A percentile compares a stretch with the other conserved stretches of the same genome.
These are phyloP conservation scores for Suhomyces anneliseae DNA, from an alignment of 1,139 yeast species.

Conservation along the genomic window DNA sequence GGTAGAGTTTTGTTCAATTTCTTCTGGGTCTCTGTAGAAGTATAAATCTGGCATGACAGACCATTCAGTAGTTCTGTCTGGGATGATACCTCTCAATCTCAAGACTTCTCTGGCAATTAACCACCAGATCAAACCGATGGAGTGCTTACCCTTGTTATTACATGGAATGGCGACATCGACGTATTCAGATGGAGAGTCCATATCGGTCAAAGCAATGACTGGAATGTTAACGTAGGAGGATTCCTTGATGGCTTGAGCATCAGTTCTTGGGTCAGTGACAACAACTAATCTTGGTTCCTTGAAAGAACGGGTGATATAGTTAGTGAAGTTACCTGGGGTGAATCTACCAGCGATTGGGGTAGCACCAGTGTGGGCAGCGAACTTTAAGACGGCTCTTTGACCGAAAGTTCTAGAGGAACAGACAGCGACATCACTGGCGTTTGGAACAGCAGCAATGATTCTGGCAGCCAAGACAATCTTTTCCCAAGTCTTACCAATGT, in stretches of 20 bases:
- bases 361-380: slow-evolving; percentile 99
- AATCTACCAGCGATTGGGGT: slow-evolving; percentile 99
- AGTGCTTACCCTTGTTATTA: slow-evolving; percentile 99
- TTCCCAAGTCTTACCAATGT: slow-evolving; percentile 99
- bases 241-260: slow-evolving; percentile 99
- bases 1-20: slow-evolving; percentile 83
- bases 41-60: slow-evolving; percentile 99
- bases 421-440: slow-evolving; percentile 97
- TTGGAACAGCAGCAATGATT: slow-evolving; percentile 99
- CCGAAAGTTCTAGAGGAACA: slow-evolving; percentile 99
- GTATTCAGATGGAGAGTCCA: slow-evolving; percentile 98
- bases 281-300: slow-evolving; percentile 99
- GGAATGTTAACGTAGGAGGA: slow-evolving; percentile 99
- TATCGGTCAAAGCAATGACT: slow-evolving; percentile 97
- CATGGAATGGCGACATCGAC: slow-evolving; percentile 99
- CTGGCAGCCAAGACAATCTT: slow-evolving; percentile 99
- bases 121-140: slow-evolving; percentile 99
- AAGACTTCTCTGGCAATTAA: slow-evolving; percentile 98
- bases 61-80: slow-evolving; percentile 98
- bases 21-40: slow-evolving; percentile 99
- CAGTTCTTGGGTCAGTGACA: slow-evolving; percentile 99
- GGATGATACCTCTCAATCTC: slow-evolving; percentile 97
- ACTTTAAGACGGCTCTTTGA: slow-evolving; percentile 99
- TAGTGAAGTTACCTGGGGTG: slow-evolving; percentile 99
- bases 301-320: slow-evolving; percentile 99